Conservation (phyloP, 2,329 filamentous ascomycete genomes). For the Stachybotrys elegans region DNA sequence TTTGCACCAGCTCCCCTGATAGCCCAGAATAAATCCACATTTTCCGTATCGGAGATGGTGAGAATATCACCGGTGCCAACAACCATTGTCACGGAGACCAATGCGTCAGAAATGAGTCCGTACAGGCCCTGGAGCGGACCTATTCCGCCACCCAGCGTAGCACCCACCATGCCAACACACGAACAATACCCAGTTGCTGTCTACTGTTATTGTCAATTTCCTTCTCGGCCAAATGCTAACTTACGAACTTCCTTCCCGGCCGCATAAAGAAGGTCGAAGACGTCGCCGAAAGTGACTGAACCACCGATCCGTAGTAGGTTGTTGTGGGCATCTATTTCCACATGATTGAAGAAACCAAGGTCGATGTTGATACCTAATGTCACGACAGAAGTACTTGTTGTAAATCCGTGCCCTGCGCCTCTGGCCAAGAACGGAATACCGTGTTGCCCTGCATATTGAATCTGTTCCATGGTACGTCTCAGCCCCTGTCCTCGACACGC, state of each 20-base stretch:
- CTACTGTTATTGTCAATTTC: no score
- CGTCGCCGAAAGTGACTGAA: background rate
- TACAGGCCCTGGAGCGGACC: background rate
- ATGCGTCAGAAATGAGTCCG: background rate
- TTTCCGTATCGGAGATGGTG: background rate
- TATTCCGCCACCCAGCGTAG: background rate
- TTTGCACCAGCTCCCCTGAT: background rate
- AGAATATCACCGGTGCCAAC: background rate
- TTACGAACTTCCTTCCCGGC: constrained; percentile 1
- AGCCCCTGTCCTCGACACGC: no score
- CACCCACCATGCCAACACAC: background rate
- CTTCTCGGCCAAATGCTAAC: background rate
- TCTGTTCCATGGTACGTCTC: no score
- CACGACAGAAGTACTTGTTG: background rate
- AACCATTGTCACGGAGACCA: background rate
- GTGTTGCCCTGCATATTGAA: background rate
- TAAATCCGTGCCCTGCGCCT: background rate
- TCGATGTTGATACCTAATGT: background rate
- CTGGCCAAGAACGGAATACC: background rate
- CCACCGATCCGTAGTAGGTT: background rate
- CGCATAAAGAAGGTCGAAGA: background rate
- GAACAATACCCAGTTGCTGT: background rate
- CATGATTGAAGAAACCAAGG: background rate
- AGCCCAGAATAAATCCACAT: background rate
- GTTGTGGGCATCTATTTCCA: background rate